phyloP scores from a whole-genome alignment of 108 stramenopile species.

The Licmophora abbreviata region DNA sequence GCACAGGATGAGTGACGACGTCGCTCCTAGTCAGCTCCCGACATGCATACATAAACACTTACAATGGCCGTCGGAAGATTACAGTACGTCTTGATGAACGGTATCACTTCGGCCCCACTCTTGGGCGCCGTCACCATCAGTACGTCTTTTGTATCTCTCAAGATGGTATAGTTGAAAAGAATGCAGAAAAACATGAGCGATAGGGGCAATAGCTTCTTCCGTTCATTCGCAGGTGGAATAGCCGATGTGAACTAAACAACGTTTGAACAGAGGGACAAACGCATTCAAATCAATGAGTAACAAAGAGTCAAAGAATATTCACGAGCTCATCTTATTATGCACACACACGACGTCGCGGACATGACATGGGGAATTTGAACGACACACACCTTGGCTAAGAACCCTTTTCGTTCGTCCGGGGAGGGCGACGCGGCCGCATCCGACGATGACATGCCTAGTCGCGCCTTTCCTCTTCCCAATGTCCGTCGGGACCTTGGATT shows the following conservation, averaged over 20 bases:
- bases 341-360: no score
- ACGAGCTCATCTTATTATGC: background rate
- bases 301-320: background rate
- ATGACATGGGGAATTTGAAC: no score
- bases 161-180: slow-evolving; percentile 97
- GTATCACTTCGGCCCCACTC: slow-evolving; percentile 91
- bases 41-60: no score
- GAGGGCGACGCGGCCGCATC: background rate
- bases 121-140: slow-evolving; percentile 86
- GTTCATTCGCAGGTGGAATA: slow-evolving; percentile 72
- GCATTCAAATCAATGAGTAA: background rate
- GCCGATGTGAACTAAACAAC: slow-evolving; percentile 33
- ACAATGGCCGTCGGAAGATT: slow-evolving; percentile 85
- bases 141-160: slow-evolving; percentile 94
- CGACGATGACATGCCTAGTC: slow-evolving; percentile 1
- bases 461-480: slow-evolving; percentile 8
- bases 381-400: slow-evolving; percentile 4
- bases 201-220: slow-evolving; percentile 88
- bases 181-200: slow-evolving; percentile 96
- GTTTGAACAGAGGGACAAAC: background rate
- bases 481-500: no score
- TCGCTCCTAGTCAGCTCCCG: background rate
- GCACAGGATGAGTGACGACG: slow-evolving; percentile 3
- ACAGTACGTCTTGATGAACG: slow-evolving; percentile 96
- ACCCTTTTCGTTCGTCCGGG: slow-evolving; percentile 12